Evolutionary conservation across 371 early-diverging fungal genomes (phyloP).

Genomic region (Mucor irregularis): DNA sequence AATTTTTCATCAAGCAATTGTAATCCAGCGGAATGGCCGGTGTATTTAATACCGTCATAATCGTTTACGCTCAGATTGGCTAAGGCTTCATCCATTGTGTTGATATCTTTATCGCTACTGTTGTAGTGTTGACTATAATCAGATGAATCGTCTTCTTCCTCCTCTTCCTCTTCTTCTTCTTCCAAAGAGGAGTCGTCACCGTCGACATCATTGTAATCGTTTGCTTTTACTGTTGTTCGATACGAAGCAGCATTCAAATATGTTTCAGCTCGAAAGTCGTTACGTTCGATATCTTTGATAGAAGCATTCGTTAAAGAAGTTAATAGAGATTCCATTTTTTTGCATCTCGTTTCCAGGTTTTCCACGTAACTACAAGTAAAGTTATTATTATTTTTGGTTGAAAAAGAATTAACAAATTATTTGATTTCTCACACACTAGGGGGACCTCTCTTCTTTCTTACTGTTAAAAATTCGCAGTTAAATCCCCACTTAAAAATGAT

Average conservation of each 20-base stretch:
- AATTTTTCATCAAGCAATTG: constrained; percentile 33
- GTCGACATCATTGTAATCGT: constrained; percentile 24
- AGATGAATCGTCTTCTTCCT: constrained; percentile 9
- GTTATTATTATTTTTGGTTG: neutral
- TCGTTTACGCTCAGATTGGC: constrained; percentile 35
- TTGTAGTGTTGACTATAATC: neutral
- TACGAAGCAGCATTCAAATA: neutral
- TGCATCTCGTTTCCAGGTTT: constrained; percentile 45
- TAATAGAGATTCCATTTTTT: constrained; percentile 47
- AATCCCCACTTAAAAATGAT: constrained; percentile 43
- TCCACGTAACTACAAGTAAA: constrained; percentile 39
- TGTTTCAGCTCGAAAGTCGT: constrained; percentile 29
- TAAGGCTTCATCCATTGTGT: constrained; percentile 17
- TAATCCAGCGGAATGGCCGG: constrained; percentile 45
- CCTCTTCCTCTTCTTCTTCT: constrained; percentile 13
- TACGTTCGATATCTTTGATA: constrained; percentile 43
- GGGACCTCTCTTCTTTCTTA: constrained; percentile 53
- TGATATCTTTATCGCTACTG: neutral
- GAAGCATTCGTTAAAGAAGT: constrained; percentile 35
- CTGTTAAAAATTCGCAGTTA: constrained; percentile 47
- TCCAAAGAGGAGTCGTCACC: constrained; percentile 15
- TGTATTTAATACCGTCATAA: constrained; percentile 49
- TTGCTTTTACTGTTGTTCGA: neutral
- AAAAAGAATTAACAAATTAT: neutral
- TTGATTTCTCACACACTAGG: constrained; percentile 43